Evolutionary conservation across 805 yeast genomes (phyloP).

Genomic region (Blastobotrys terrestris): DNA sequence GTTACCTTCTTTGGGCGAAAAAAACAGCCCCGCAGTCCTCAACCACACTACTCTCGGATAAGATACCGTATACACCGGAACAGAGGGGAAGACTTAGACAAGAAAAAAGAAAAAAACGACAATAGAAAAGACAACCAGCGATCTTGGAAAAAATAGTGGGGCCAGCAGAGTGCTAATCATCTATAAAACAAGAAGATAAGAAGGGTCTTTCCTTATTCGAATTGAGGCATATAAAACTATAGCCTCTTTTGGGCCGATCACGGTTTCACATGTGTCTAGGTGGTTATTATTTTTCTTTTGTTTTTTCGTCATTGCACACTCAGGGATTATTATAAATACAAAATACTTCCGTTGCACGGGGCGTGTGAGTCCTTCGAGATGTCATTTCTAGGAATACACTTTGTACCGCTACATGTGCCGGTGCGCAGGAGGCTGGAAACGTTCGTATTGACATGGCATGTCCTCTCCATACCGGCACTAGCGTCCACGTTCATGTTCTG

Average conservation of each 20-base stretch:
- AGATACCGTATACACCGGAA: no score
- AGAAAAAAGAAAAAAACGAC: neutral
- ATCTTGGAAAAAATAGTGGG: neutral
- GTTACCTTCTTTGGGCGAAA: no score
- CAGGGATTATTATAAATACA: neutral
- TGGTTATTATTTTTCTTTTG: neutral
- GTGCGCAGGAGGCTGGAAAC: constrained; percentile 54
- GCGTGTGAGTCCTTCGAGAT: no score
- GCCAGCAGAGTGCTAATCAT: neutral
- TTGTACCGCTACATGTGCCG: constrained; percentile 13
- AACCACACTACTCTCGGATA: no score
- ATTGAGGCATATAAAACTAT: neutral
- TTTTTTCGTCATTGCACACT: neutral
- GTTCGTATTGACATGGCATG: constrained; percentile 64
- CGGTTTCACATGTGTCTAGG: neutral
- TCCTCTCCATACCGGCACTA: constrained; percentile 56
- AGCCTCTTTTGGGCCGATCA: neutral
- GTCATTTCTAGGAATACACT: neutral
- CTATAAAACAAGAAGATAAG: neutral
- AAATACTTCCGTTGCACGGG: no score
- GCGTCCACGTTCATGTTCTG: constrained; percentile 42
- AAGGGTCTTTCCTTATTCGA: neutral
- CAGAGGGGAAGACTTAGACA: neutral
- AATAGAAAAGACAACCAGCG: neutral
- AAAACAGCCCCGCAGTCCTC: no score